These are phyloP conservation scores for Alternaria tenuissima DNA, from an alignment of 2,329 filamentous ascomycete species.

Conservation along the genomic window DNA sequence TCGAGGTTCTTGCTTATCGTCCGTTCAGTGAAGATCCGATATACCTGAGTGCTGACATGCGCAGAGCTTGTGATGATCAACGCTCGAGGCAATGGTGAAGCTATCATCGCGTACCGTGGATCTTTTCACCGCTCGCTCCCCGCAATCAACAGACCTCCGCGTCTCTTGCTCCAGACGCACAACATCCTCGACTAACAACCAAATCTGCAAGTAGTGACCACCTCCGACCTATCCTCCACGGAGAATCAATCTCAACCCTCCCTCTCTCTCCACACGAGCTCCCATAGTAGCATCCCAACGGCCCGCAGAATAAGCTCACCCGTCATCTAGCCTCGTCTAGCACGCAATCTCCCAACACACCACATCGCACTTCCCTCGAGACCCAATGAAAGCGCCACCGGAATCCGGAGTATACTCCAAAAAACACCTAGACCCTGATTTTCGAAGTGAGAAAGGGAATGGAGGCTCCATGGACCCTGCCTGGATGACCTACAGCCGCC, in stretches of 20 bases:
- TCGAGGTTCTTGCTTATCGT: background rate
- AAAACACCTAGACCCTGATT: background rate
- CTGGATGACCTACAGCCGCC: constrained; percentile 6
- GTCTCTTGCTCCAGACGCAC: constrained; percentile 1
- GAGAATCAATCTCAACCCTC: constrained; percentile 7
- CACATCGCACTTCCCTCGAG: background rate
- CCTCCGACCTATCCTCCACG: constrained; percentile 1
- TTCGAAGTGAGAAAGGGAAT: background rate
- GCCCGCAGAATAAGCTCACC: constrained; percentile 24
- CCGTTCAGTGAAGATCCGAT: background rate
- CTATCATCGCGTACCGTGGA: background rate
- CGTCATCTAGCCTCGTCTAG: constrained; percentile 11
- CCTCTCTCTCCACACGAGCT: constrained; percentile 2
- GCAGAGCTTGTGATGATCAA: background rate
- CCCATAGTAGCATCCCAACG: constrained; percentile 15
- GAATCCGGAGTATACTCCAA: constrained; percentile 13
- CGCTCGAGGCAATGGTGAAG: background rate
- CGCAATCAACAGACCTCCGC: background rate
- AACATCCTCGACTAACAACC: background rate
- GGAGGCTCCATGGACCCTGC: constrained; percentile 13
- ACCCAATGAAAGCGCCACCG: constrained; percentile 2
- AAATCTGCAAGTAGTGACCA: background rate
- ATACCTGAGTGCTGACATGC: background rate
- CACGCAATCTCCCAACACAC: constrained; percentile 20
- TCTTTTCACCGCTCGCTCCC: constrained; percentile 2